Evolutionary conservation across 73 alveolate species (phyloP), one percentile per base, ranked within the genome.

Genomic region (Paraurostyla sp.): DNA sequence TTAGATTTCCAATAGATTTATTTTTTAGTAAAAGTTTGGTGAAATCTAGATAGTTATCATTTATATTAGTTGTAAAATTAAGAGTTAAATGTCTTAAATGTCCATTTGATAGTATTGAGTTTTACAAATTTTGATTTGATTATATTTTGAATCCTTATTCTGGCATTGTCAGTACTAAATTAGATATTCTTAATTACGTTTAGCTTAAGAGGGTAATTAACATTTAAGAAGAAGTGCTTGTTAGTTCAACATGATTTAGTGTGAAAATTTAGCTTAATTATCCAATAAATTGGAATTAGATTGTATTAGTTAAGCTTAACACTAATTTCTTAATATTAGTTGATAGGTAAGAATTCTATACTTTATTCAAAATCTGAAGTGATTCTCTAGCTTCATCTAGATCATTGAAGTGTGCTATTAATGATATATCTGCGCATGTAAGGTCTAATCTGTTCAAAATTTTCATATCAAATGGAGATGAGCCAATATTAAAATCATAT

Each of bases 401-500:
- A 48, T 43, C 65, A 48, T 6, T 46, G 36, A 73, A 73, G 20
- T 73, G 41, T 0, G 86, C 49, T 45, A 2, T 73, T 48, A 73
- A 25, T 11, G 11, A 43, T 48, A 48, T 13, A 27, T 73, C 86
- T 48, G 86, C 68, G 29, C 86, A 73, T 6, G 69, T 73, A 15
- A 73, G 35, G 46, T 73, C 86, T 9, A 73, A 3, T 16, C 51
- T 18, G 29, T 40, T 15, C 9, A 73, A 29, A 48, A 6, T 45
- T 40, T 33, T 16, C 32, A 50, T 49, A 46, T 73, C 86, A 46
- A 73, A 3, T 6, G 6, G 9, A 18, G 71, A 48, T 45, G 43
- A 73, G 20, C 71, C 71, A 11, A 73, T 22, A n/a, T 73, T 36
- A 32, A 73, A 45, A 46, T 73, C 86, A 43, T 73, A 73, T 48